Conservation (phyloP, 495 filamentous ascomycete species). For the Jackrogersella minutella region DNA sequence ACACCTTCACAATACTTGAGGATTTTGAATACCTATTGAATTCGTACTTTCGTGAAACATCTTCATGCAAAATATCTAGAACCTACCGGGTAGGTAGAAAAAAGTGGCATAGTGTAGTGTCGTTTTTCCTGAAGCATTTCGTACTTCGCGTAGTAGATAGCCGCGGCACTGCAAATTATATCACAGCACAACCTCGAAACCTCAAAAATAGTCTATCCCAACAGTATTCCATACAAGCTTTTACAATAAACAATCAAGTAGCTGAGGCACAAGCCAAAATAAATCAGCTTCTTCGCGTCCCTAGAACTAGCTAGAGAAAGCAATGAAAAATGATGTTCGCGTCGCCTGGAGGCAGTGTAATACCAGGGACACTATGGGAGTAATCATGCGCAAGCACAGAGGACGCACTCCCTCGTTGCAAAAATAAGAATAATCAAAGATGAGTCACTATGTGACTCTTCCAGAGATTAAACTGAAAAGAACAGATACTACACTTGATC, state of each 20-base stretch:
- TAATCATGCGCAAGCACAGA: conserved; percentile 75
- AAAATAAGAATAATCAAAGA: conserved; percentile 52
- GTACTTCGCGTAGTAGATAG: no score
- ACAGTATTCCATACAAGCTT: no score
- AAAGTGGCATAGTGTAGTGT: no score
- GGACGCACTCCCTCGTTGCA: conserved; percentile 56
- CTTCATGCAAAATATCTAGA: no score
- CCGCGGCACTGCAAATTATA: no score
- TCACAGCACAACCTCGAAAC: no score
- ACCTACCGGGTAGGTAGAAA: not conserved
- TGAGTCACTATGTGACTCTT: conserved; percentile 46
- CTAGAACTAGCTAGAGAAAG: conserved; percentile 20
- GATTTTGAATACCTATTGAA: no score
- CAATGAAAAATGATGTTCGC: conserved; percentile 64
- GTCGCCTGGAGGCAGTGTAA: conserved; percentile 76
- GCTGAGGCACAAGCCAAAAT: not conserved
- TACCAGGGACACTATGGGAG: conserved; percentile 73
- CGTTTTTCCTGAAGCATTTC: no score
- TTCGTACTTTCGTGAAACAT: no score
- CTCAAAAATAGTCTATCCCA: no score
- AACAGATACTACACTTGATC: conserved; percentile 99
- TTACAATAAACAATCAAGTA: no score
- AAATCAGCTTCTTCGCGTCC: conserved; percentile 21
- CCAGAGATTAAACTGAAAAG: conserved; percentile 92
- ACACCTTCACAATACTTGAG: not conserved